Evolutionary conservation across 2,329 filamentous ascomycete genomes (phyloP).

Genomic region (Exophiala phaeomuriformis): DNA sequence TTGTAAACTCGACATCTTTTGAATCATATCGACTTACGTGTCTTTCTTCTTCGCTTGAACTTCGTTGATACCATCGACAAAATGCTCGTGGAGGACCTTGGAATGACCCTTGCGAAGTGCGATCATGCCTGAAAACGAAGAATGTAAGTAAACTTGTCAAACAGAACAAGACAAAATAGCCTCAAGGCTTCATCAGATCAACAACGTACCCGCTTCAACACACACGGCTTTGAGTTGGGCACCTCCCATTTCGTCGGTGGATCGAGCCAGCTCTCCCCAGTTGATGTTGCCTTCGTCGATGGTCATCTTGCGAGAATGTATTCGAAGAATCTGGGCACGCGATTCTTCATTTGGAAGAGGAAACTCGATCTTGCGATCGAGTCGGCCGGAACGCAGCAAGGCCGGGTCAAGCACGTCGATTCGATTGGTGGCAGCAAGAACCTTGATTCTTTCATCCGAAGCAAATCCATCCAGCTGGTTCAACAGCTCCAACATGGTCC

Average conservation of each 20-base stretch:
- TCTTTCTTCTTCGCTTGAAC: conserved; percentile 89
- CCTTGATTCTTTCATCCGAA: conserved; percentile 93
- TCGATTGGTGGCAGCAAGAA: conserved; percentile 87
- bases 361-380: conserved; percentile 97
- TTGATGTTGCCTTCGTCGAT: conserved; percentile 79
- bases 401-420: conserved; percentile 91
- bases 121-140: conserved; percentile 67
- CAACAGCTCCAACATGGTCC: conserved; percentile 96
- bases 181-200: no score
- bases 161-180: not conserved
- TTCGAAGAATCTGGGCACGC: conserved; percentile 90
- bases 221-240: conserved; percentile 98
- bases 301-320: conserved; percentile 97
- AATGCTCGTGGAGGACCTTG: conserved; percentile 97
- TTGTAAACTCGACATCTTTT: not conserved
- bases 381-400: conserved; percentile 78
- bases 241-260: conserved; percentile 96
- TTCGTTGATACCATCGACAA: conserved; percentile 95
- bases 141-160: conserved; percentile 3
- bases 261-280: conserved; percentile 90
- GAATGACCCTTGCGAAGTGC: conserved; percentile 86
- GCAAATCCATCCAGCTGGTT: conserved; percentile 98
- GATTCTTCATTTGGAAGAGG: conserved; percentile 96
- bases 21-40: conserved; percentile 37
- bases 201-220: conserved; percentile 63